Base-by-base conservation (phyloP, 2,329 filamentous ascomycete genomes). In the Arthrobotrys megalospora region DNA sequence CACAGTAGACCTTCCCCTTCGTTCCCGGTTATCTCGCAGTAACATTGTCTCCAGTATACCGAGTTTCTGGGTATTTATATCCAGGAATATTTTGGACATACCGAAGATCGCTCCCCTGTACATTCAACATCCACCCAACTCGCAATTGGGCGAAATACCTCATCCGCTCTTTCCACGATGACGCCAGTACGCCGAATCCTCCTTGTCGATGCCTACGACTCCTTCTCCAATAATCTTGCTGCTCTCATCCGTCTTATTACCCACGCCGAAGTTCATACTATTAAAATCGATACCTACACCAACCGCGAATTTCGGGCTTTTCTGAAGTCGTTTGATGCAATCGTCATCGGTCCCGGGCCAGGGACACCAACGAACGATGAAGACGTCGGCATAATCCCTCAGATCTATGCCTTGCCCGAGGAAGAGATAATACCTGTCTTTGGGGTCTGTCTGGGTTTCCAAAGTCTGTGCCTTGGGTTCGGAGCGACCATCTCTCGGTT, bases 181-280 rank as follows among this genome's bases (percentile, higher is more conserved):
- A 16, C 62, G 8, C 52, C 73, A 10, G 32, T 47, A 10, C 66
- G 76, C 64, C 86, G 86, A 77, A 91, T 98, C 79, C 89, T 98
- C 80, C 97, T 97, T 85, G 88, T 99, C 81, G 96, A 98, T 84
- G 94, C 95, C 79, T 97, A 97, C 85, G 96, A 99, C 86, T 97
- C 94, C 48, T 99, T 97, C 85, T 93, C 94, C 69, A 94, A 97
- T 85, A 98, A 97, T 85, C 96, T 98, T 82, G 90, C 96, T 66
- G 91, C 92, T 5, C 89, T 97, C 38, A 87, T 98, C 55, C 89
- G 91, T 81, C 90, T 91, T 3, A 87, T 89, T 2, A 87, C 97
- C 7, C 85, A 88, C 76, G 91, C 89, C 19, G 86, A 90, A 14
- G 91, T 97, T 38, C 88, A 89, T 53, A 89, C 92, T 50, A 87